A percentile compares a stretch with the other conserved stretches of the same genome.
Conservation (phyloP, 2,329 filamentous ascomycete species). For the Venturia carpophila region DNA sequence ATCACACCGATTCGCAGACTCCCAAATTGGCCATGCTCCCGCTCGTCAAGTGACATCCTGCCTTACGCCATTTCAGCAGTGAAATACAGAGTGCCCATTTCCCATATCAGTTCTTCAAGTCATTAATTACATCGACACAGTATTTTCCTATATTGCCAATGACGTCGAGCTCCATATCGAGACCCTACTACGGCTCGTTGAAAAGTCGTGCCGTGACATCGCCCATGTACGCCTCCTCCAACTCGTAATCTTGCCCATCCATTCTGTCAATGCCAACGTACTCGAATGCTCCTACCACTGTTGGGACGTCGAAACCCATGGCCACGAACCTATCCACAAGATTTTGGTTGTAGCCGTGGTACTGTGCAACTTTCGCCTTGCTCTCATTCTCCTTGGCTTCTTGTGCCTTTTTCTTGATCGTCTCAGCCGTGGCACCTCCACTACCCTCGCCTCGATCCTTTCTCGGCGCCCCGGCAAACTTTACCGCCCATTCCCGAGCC, state of each 20-base stretch:
- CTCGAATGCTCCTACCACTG: conserved; percentile 78
- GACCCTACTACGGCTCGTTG: conserved; percentile 47
- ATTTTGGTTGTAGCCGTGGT: conserved; percentile 78
- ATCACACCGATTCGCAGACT: neutral
- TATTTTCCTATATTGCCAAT: neutral
- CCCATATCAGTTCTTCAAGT: neutral
- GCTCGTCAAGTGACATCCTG: neutral
- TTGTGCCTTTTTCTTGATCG: conserved; percentile 46
- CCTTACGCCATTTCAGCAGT: neutral
- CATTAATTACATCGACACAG: neutral
- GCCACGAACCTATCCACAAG: conserved; percentile 74
- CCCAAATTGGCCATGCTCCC: neutral
- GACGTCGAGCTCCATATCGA: neutral
- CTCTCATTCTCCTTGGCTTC: conserved; percentile 50
- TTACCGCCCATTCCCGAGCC: conserved; percentile 85
- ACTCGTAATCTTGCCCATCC: conserved; percentile 68
- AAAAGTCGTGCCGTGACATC: conserved; percentile 81
- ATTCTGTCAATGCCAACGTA: conserved; percentile 74
- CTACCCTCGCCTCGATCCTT: conserved; percentile 46
- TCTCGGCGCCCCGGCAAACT: conserved; percentile 68
- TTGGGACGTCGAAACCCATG: conserved; percentile 87
- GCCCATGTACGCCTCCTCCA: conserved; percentile 86
- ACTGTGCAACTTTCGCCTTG: conserved; percentile 52
- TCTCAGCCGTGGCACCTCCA: conserved; percentile 45
- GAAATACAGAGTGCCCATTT: neutral